A percentile compares a stretch with the other conserved stretches of the same genome.
Evolutionary conservation across 129 eudicot species (phyloP).

Genomic region (Flaveria ramosissima): DNA sequence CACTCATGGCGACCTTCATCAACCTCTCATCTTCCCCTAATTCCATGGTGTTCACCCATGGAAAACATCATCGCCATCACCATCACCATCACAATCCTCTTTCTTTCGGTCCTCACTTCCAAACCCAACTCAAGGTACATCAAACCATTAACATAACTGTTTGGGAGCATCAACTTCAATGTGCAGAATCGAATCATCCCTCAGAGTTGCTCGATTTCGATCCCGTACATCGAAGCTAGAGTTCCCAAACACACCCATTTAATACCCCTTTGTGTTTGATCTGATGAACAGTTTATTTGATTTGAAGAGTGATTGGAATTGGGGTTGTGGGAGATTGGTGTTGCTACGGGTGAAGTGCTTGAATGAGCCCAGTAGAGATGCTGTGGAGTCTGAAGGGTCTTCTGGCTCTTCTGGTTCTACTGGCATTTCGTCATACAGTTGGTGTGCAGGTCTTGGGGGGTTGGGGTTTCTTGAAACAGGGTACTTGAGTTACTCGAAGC

Average conservation of each 20-base stretch:
- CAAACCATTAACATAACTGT: not conserved
- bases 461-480: constrained; percentile 81
- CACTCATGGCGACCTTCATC: constrained; percentile 51
- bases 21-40: constrained; percentile 43
- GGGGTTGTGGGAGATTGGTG: constrained; percentile 31
- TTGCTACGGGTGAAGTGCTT: constrained; percentile 55
- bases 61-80: not conserved
- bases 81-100: constrained; percentile 22
- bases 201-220: not conserved
- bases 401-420: constrained; percentile 28
- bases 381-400: constrained; percentile 32
- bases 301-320: constrained; percentile 29
- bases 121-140: constrained; percentile 49
- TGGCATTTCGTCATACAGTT: constrained; percentile 72
- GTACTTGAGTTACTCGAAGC: constrained; percentile 71
- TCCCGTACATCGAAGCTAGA: not conserved
- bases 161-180: constrained; percentile 10
- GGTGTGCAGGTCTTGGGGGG: constrained; percentile 84
- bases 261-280: not conserved
- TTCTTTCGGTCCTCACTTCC: constrained; percentile 16
- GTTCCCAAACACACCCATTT: constrained; percentile 4
- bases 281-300: constrained; percentile 15
- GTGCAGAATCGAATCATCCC: not conserved
- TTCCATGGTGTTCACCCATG: not conserved
- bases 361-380: constrained; percentile 44